Conservation (phyloP, 768 basidiomycete species). For the Saitozyma sp. region DNA sequence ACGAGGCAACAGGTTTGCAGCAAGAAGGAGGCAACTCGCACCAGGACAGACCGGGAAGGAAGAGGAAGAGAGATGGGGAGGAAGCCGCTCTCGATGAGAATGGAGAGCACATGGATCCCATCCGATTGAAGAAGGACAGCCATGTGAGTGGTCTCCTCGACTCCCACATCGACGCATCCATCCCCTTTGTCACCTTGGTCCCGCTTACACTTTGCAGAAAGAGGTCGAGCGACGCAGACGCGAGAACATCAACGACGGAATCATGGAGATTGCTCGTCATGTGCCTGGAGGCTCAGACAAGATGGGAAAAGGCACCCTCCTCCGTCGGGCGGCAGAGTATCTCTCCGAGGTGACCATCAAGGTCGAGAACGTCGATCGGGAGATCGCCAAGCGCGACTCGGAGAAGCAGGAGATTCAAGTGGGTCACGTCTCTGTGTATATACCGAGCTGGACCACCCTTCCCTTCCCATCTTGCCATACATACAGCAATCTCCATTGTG, state of each 20-base stretch:
- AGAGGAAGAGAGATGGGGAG: slow-evolving; percentile 12
- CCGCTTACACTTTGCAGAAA: slow-evolving; percentile 66
- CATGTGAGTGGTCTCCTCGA: slow-evolving; percentile 41
- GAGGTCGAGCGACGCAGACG: slow-evolving; percentile 93
- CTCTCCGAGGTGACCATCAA: slow-evolving; percentile 90
- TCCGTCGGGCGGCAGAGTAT: slow-evolving; percentile 83
- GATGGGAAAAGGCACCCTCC: slow-evolving; percentile 73
- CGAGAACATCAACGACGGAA: slow-evolving; percentile 95
- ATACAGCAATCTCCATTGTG: too few species aligned
- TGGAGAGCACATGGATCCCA: slow-evolving; percentile 16
- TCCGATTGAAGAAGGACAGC: slow-evolving; percentile 45
- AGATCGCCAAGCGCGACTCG: slow-evolving; percentile 19
- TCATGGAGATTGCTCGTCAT: slow-evolving; percentile 84
- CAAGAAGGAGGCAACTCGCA: too few species aligned
- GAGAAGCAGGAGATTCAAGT: slow-evolving; percentile 30
- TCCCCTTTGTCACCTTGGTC: background rate
- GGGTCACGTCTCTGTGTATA: background rate
- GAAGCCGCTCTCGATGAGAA: too few species aligned
- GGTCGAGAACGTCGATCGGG: slow-evolving; percentile 64
- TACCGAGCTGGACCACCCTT: background rate
- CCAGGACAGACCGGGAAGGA: slow-evolving; percentile 1
- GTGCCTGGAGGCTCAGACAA: slow-evolving; percentile 75
- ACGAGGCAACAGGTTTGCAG: background rate
- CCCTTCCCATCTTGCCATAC: too few species aligned
- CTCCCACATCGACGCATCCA: background rate